Percentiles rank a stretch among this genome's conserved stretches.
These are phyloP conservation scores for Didymella sp. DNA, from an alignment of 2,329 filamentous ascomycete genomes.

Conservation along the genomic window DNA sequence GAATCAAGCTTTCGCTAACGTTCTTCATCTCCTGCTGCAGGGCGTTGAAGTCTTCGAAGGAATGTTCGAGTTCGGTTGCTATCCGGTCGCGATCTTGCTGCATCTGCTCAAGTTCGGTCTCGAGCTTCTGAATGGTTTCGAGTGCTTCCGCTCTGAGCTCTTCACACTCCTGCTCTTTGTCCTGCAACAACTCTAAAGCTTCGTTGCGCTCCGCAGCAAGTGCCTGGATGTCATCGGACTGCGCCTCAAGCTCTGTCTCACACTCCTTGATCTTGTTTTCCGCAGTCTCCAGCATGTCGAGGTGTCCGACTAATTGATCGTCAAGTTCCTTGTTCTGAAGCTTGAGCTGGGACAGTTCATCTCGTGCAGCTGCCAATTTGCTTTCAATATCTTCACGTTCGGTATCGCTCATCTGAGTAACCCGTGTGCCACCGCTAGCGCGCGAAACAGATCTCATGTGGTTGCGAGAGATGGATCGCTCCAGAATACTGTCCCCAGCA, in stretches of 20 bases:
- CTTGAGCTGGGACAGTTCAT: conserved; percentile 84
- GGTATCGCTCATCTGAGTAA: conserved; percentile 71
- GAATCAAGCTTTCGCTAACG: conserved; percentile 83
- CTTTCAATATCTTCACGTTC: conserved; percentile 81
- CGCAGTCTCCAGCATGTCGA: conserved; percentile 75
- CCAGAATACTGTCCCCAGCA: conserved; percentile 86
- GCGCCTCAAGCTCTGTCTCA: conserved; percentile 80
- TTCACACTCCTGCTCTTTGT: conserved; percentile 62
- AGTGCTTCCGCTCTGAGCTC: conserved; percentile 65
- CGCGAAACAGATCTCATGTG: conserved; percentile 77
- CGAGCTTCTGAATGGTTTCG: conserved; percentile 64
- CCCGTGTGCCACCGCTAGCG: conserved; percentile 63
- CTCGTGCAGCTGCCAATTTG: conserved; percentile 80
- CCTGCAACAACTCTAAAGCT: conserved; percentile 74
- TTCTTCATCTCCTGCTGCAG: conserved; percentile 92
- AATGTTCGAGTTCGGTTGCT: conserved; percentile 74
- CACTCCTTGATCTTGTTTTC: conserved; percentile 68
- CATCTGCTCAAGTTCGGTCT: conserved; percentile 73
- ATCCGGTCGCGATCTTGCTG: conserved; percentile 73
- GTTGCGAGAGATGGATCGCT: conserved; percentile 89
- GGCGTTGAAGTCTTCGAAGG: conserved; percentile 87
- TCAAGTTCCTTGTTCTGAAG: conserved; percentile 90
- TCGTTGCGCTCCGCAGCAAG: conserved; percentile 88
- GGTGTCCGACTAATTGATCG: conserved; percentile 78
- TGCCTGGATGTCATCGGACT: conserved; percentile 78